Percentiles rank a stretch among this genome's conserved stretches.
These are phyloP conservation scores for Psophocarpus tetragonolobus DNA, from an alignment of 306 rosid species.

Conservation along the genomic window DNA sequence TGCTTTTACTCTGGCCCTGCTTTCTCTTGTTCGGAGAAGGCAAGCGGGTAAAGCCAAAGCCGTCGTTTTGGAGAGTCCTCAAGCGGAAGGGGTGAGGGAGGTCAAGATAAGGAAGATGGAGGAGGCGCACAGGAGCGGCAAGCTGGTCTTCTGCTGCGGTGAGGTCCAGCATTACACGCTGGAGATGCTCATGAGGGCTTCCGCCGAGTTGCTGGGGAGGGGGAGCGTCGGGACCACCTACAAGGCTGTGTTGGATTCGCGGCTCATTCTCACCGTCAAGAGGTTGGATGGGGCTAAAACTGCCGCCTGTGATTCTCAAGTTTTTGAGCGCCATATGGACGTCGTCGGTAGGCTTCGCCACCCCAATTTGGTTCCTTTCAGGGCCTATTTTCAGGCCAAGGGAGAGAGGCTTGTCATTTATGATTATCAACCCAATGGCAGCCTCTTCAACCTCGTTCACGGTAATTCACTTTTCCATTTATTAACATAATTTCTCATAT, in stretches of 20 bases:
- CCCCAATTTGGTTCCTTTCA: slow-evolving; percentile 78
- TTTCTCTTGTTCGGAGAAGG: slow-evolving; percentile 38
- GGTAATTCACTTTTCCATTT: slow-evolving; percentile 42
- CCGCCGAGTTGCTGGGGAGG: slow-evolving; percentile 91
- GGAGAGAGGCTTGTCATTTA: slow-evolving; percentile 82
- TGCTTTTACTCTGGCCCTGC: slow-evolving; percentile 36
- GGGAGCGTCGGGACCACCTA: slow-evolving; percentile 85
- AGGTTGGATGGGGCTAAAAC: slow-evolving; percentile 72
- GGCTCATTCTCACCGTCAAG: slow-evolving; percentile 72
- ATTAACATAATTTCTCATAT: not conserved
- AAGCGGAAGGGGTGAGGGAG: not conserved
- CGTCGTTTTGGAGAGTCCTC: not conserved
- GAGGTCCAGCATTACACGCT: slow-evolving; percentile 62
- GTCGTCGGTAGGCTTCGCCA: slow-evolving; percentile 66
- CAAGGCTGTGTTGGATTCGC: slow-evolving; percentile 80
- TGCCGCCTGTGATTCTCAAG: slow-evolving; percentile 47
- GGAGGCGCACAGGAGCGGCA: slow-evolving; percentile 58
- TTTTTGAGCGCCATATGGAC: slow-evolving; percentile 72
- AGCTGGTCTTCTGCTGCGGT: slow-evolving; percentile 67
- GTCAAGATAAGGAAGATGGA: slow-evolving; percentile 42
- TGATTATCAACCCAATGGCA: slow-evolving; percentile 88
- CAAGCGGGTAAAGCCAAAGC: not conserved
- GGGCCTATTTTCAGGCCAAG: slow-evolving; percentile 88
- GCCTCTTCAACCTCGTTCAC: slow-evolving; percentile 84
- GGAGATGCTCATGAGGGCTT: slow-evolving; percentile 86